Conservation (phyloP, 306 rosid genomes). For the Casuarina cunninghamiana region DNA sequence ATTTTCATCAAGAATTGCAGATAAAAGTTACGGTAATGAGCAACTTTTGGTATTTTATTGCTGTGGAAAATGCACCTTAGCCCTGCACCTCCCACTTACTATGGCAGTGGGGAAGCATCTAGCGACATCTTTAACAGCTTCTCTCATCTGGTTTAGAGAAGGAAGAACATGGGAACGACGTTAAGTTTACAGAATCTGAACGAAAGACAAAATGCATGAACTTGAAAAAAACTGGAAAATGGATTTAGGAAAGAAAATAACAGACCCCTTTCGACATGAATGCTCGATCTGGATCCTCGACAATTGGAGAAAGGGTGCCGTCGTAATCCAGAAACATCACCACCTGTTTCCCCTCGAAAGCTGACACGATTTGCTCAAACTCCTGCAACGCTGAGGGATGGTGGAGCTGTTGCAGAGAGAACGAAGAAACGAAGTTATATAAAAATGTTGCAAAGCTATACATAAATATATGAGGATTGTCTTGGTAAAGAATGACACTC, state of each 20-base stretch:
- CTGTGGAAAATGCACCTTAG: constrained; percentile 61
- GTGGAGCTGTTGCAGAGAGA: constrained; percentile 37
- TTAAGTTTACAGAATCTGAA: neutral
- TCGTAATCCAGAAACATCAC: constrained; percentile 88
- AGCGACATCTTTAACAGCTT: constrained; percentile 65
- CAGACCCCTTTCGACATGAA: constrained; percentile 81
- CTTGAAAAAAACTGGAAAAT: neutral
- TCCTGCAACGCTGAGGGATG: constrained; percentile 76
- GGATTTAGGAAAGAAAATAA: neutral
- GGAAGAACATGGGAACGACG: neutral
- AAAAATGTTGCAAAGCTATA: neutral
- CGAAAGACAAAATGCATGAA: neutral
- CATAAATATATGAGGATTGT: too few species aligned
- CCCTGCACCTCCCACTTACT: constrained; percentile 81
- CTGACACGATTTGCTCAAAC: constrained; percentile 58
- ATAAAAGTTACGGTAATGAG: neutral
- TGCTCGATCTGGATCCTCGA: constrained; percentile 84
- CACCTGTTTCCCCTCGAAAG: constrained; percentile 64
- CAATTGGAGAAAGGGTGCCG: constrained; percentile 95
- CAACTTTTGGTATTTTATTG: neutral
- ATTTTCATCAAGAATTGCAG: neutral
- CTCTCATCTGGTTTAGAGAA: constrained; percentile 65
- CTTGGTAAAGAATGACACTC: constrained; percentile 22
- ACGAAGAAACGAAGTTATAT: neutral
- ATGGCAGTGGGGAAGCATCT: constrained; percentile 86